Evolutionary conservation across 768 basidiomycete genomes (phyloP).

Genomic region (Cystofilobasidium bisporidii): DNA sequence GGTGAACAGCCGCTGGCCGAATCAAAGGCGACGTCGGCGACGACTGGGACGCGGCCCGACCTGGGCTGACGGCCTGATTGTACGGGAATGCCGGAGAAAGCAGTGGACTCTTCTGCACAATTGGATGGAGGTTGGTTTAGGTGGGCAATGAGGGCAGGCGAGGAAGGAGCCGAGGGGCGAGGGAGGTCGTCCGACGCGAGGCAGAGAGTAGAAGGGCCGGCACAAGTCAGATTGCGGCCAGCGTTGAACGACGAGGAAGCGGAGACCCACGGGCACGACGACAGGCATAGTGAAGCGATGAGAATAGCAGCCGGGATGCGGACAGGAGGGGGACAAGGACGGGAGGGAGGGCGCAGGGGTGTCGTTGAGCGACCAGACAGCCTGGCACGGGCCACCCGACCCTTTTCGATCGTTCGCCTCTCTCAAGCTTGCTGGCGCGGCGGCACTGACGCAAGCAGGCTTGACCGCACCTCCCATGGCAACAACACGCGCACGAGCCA

Average conservation of each 20-base stretch:
- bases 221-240: background rate
- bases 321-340: too few relatives aligned
- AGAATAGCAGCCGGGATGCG: background rate
- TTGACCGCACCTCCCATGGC: too few relatives aligned
- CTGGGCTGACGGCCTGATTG: background rate
- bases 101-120: conserved; percentile 7
- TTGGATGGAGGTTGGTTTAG: background rate
- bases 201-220: background rate
- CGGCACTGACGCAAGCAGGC: too few relatives aligned
- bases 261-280: background rate
- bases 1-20: conserved; percentile 2
- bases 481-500: too few relatives aligned
- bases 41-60: conserved; percentile 14
- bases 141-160: too few relatives aligned
- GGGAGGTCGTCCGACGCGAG: background rate
- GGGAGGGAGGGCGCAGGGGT: too few relatives aligned
- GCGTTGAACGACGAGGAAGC: background rate
- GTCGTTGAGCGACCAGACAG: too few relatives aligned
- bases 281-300: background rate
- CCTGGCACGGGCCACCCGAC: too few relatives aligned
- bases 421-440: too few relatives aligned
- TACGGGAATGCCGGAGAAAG: conserved; percentile 2
- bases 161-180: background rate
- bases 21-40: conserved; percentile 19
- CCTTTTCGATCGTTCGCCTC: too few relatives aligned